Evolutionary conservation across 148 eudicot genomes (phyloP).

Genomic region (Persicaria tinctoria): DNA sequence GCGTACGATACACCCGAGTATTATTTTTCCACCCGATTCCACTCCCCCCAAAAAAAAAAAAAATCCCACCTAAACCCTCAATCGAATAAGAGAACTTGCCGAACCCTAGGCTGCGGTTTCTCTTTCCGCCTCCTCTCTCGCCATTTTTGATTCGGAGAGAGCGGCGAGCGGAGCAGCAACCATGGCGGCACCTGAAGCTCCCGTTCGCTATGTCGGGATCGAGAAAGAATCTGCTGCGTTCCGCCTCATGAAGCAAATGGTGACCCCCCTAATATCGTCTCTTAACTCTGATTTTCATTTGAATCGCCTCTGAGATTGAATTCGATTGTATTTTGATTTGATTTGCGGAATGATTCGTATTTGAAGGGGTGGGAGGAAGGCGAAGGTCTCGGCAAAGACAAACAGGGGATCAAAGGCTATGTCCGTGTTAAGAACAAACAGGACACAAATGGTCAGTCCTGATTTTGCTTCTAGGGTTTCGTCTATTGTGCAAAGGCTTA

Average conservation of each 20-base stretch:
- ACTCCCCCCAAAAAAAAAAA: background rate
- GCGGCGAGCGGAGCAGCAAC: constrained; percentile 17
- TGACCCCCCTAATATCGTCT: constrained; percentile 5
- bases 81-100: background rate
- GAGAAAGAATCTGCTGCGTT: constrained; percentile 76
- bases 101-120: background rate
- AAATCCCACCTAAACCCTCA: background rate
- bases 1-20: background rate
- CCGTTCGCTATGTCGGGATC: constrained; percentile 76
- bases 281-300: background rate
- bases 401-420: constrained; percentile 97
- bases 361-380: constrained; percentile 99
- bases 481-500: background rate
- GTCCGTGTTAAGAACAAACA: constrained; percentile 88
- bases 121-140: constrained; percentile 3
- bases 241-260: constrained; percentile 99
- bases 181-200: constrained; percentile 87
- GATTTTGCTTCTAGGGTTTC: background rate
- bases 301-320: background rate
- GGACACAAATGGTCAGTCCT: constrained; percentile 48
- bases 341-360: constrained; percentile 1
- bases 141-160: background rate
- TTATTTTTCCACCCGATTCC: background rate
- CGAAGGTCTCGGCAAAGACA: constrained; percentile 93
- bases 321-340: background rate